Percentiles rank a stretch among this genome's conserved stretches.
Conservation (phyloP, 225 moss, liverwort and hornwort genomes). For the Bryoerythrophyllum caledonicum region DNA sequence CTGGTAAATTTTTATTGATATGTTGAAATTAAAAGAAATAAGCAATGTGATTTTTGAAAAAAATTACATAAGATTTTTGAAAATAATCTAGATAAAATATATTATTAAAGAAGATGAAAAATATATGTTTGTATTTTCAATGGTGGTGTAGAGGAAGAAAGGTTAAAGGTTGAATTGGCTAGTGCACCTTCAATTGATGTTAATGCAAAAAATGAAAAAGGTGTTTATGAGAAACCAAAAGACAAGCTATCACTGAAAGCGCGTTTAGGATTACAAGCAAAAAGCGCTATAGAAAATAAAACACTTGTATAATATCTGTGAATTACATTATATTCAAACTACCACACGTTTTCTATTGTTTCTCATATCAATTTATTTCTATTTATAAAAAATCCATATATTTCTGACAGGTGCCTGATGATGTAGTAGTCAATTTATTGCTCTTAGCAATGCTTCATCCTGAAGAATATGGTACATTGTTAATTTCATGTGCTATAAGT, state of each 20-base stretch:
- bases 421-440: conserved; percentile 38
- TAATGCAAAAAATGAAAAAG: not conserved
- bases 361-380: no score
- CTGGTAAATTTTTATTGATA: conserved; percentile 24
- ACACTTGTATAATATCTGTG: not conserved
- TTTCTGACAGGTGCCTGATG: conserved; percentile 39
- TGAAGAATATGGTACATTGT: conserved; percentile 47
- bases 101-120: not conserved
- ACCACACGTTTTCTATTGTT: no score
- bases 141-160: conserved; percentile 27
- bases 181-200: not conserved
- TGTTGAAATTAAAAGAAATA: no score
- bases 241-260: conserved; percentile 32
- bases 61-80: not conserved
- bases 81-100: no score
- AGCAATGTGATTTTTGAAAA: not conserved
- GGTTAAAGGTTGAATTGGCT: conserved; percentile 3
- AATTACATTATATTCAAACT: not conserved
- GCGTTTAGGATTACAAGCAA: conserved; percentile 43
- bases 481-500: not conserved
- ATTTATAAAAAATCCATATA: fast-evolving
- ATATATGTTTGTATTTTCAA: not conserved
- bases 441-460: conserved; percentile 47
- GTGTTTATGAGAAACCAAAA: not conserved
- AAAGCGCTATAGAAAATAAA: conserved; percentile 40